Evolutionary conservation across 1,284 basidiomycete species (phyloP), one percentile per base, ranked within the genome.

Genomic region (Exobasidium cylindrosporum): DNA sequence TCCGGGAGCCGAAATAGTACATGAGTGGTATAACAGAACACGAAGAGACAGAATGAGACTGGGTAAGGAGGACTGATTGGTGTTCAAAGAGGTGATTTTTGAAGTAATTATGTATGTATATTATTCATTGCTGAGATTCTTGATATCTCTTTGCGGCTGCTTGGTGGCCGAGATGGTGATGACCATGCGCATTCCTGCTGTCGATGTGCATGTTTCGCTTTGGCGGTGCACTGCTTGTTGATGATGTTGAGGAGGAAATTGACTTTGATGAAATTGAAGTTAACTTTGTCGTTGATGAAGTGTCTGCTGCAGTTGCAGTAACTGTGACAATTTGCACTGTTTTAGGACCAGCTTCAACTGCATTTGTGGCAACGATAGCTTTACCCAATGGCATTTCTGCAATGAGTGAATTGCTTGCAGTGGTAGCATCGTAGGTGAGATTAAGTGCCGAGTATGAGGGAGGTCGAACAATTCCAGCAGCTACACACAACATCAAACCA

Each of bases 401-500:
- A 23, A 14, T 13, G 17, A 13, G 13, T 2, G 47, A 13, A 24
- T 5, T 26, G 13, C 7, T 47, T 11, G 46, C 7, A 47, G 7
- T 47, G 10, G 7, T 40, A 7, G 7, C 35, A 17, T 40, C 35
- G 17, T 40, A 40, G 7, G 69, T 69, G 0, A 69, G 53, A 43
- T 72, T 66, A 50, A 74, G 53, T 40, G 61, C 65, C n/a, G 32
- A 31, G 30, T 60, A 63, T 3, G 70, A 64, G 4, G 70, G 70
- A 11, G 73, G 73, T 17, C 70, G 57, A 26, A 76, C 65, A 50
- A 61, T 60, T 3, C 73, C 73, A 0, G 66, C 63, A 29, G 66
- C 68, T 30, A 72, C 70, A 56, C 73, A 76, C 40, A 74, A 57
- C 61, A 72, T 68, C 32, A 74, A 50, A 6, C 72, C 73, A 14